These are phyloP conservation scores for Corylus americana DNA, from an alignment of 306 rosid genomes.

Conservation along the genomic window DNA sequence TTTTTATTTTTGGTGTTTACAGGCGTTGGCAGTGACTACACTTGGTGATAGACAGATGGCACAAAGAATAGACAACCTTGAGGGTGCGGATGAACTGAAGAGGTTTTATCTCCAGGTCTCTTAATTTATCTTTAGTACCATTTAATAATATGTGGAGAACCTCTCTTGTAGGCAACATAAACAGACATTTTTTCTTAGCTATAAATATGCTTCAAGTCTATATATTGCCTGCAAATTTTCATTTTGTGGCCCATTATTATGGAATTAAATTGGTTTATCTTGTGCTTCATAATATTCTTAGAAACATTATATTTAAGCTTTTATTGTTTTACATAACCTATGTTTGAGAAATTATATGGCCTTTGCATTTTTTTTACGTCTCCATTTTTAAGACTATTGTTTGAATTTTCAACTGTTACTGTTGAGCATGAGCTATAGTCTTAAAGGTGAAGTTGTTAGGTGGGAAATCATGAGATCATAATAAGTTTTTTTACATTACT, in stretches of 20 bases:
- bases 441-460: background rate
- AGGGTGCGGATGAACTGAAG: constrained; percentile 78
- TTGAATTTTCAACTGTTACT: background rate
- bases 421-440: background rate
- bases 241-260: background rate
- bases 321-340: background rate
- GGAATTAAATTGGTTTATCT: background rate
- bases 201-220: background rate
- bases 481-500: background rate
- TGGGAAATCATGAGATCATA: background rate
- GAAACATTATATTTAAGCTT: background rate
- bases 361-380: background rate
- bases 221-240: background rate
- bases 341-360: background rate
- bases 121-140: constrained; percentile 23
- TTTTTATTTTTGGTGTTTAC: constrained; percentile 32
- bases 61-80: constrained; percentile 84
- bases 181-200: background rate
- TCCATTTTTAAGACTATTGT: background rate
- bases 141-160: constrained; percentile 4
- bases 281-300: background rate
- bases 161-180: constrained; percentile 17
- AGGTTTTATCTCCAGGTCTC: constrained; percentile 94
- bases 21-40: constrained; percentile 91
- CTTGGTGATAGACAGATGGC: constrained; percentile 98